Conservation (phyloP, 2,329 filamentous ascomycete species). For the Penicillium palitans region DNA sequence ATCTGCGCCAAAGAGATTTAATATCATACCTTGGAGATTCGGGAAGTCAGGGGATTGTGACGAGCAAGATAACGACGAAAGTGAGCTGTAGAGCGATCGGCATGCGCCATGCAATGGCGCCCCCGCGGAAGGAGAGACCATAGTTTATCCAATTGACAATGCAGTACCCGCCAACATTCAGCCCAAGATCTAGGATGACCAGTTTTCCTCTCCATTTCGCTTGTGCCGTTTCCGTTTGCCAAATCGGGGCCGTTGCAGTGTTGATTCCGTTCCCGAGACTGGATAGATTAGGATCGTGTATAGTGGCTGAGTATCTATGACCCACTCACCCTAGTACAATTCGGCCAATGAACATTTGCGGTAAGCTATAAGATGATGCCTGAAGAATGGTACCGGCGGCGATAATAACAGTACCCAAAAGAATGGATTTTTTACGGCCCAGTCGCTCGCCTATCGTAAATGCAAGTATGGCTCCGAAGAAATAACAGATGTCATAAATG, state of each 20-base stretch:
- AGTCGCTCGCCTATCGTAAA: slow-evolving; percentile 51
- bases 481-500: slow-evolving; percentile 47
- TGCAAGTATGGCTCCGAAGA: slow-evolving; percentile 55
- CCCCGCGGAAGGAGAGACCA: slow-evolving; percentile 48
- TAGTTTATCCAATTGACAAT: slow-evolving; percentile 53
- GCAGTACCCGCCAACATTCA: slow-evolving; percentile 53
- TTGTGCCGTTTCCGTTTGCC: slow-evolving; percentile 51
- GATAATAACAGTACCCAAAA: slow-evolving; percentile 48
- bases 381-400: slow-evolving; percentile 49
- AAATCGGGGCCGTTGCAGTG: slow-evolving; percentile 52
- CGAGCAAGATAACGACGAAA: slow-evolving; percentile 48
- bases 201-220: slow-evolving; percentile 45
- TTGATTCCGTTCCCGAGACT: slow-evolving; percentile 42
- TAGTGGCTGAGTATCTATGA: not conserved
- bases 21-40: slow-evolving; percentile 30
- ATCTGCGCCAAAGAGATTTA: no score
- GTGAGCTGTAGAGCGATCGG: slow-evolving; percentile 51
- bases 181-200: slow-evolving; percentile 49
- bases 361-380: slow-evolving; percentile 45
- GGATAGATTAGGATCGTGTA: no score
- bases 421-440: slow-evolving; percentile 50
- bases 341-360: slow-evolving; percentile 51
- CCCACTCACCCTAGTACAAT: not conserved
- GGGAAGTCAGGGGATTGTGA: slow-evolving; percentile 36
- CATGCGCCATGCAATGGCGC: slow-evolving; percentile 44